Conservation (phyloP, 768 basidiomycete genomes). For the Panaeolus papilionaceus region DNA sequence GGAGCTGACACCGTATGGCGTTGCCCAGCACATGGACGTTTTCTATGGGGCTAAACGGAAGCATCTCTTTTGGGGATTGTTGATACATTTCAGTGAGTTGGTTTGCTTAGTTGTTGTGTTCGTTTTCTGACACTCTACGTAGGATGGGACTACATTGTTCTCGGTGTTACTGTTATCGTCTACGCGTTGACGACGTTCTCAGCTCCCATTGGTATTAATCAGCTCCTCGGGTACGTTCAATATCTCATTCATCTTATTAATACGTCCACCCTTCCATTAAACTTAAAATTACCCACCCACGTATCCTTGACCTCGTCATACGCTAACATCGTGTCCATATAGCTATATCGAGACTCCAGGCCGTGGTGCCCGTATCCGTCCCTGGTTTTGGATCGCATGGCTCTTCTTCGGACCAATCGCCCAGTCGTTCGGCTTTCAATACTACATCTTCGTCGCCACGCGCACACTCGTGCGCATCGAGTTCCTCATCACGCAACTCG, state of each 20-base stretch:
- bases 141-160: constrained; percentile 37
- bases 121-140: background rate
- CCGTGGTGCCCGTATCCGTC: constrained; percentile 52
- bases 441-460: constrained; percentile 56
- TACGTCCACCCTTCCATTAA: constrained; percentile 39
- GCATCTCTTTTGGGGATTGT: constrained; percentile 56
- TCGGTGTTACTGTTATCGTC: constrained; percentile 35
- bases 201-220: constrained; percentile 47
- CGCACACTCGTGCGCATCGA: constrained; percentile 48
- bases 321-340: background rate
- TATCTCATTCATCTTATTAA: background rate
- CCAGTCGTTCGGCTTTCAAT: constrained; percentile 52
- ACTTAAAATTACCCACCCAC: constrained; percentile 56
- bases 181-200: constrained; percentile 37
- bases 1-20: background rate
- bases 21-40: constrained; percentile 42
- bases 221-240: constrained; percentile 37
- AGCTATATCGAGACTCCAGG: constrained; percentile 67
- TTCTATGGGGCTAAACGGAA: constrained; percentile 43
- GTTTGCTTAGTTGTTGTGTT: background rate
- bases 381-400: constrained; percentile 72
- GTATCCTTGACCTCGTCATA: constrained; percentile 41
- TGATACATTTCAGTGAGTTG: constrained; percentile 36
- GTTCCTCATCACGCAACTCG: constrained; percentile 47
- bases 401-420: constrained; percentile 55